Base-by-base conservation (phyloP, 1,284 basidiomycete genomes). In the Heterobasidion parviporum region DNA sequence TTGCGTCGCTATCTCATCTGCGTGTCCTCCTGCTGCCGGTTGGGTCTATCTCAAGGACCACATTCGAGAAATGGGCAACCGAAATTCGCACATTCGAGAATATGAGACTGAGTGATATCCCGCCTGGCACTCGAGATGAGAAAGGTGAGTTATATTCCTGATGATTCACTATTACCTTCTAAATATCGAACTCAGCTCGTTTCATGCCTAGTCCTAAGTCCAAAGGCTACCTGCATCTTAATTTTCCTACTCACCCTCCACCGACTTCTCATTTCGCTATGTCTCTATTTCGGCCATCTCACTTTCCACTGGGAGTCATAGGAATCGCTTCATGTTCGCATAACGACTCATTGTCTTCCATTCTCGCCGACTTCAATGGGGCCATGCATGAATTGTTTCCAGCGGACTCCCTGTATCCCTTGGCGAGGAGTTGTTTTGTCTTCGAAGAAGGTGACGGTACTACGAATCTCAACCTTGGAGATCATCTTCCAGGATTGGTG, bases 121-220 rank as follows among this genome's bases (percentile, higher is more conserved):
- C 89, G 16, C 79, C 85, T 33, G 87, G 88, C 66, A 77, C 79
- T 47, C 85, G 83, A 67, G 88, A 89, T 65, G 88, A 91, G 59
- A 78, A 80, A 79, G 87, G 90, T 89, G 61, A 61, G 76, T 50
- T 48, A 54, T 52, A 10, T 49, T 36, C 33, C 58, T 33, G 47
- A n/a, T 35, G 20, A 54, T 60, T 18, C 14, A 12, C 49, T 15
- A 26, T 12, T 32, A 35, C 44, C 44, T 32, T 51, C 20, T 10
- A 10, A 26, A 20, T 2, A n/a, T 35, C 50, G 18, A 33, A 35
- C 26, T 12, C 50, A 90, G 87, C 85, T 52, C 83, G 89, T 38
- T 92, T 94, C 67, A 85, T 92, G 77, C 87, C 92, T 16, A 85
- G 78, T 60, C 85, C 89, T 32, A 72, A 89, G 43, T 83, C 89